phyloP scores from a whole-genome alignment of 2,329 filamentous ascomycete genomes.

The Cordyceps javanica region DNA sequence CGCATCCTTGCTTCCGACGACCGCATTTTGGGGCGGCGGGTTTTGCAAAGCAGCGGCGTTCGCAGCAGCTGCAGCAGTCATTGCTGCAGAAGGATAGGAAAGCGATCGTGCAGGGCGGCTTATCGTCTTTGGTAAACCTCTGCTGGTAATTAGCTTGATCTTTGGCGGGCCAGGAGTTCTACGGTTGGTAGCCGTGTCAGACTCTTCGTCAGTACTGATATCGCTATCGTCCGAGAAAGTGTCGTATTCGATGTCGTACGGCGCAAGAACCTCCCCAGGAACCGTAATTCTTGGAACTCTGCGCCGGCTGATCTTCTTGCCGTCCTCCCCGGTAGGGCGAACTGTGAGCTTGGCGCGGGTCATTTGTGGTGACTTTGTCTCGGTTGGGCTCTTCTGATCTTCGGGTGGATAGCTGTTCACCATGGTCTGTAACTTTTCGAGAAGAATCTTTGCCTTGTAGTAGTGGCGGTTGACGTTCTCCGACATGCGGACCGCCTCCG shows the following conservation, averaged over 20 bases:
- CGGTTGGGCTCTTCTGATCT: conserved; percentile 46
- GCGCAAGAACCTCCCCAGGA: conserved; percentile 59
- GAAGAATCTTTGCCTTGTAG: conserved; percentile 51
- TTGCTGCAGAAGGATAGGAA: conserved; percentile 28
- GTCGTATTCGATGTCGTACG: conserved; percentile 59
- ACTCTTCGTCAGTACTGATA: conserved; percentile 46
- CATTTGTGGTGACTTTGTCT: conserved; percentile 48
- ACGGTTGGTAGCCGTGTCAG: conserved; percentile 32
- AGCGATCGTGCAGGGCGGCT: conserved; percentile 31
- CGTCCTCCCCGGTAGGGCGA: conserved; percentile 37
- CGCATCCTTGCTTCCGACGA: conserved; percentile 51
- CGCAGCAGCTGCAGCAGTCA: conserved; percentile 33
- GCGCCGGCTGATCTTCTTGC: conserved; percentile 40
- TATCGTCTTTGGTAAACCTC: conserved; percentile 37
- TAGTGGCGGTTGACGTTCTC: conserved; percentile 59
- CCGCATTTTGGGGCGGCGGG: conserved; percentile 54
- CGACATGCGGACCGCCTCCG: conserved; percentile 57
- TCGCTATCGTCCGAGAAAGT: conserved; percentile 48
- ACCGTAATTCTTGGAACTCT: conserved; percentile 55
- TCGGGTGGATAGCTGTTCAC: conserved; percentile 53
- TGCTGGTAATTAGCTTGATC: conserved; percentile 42
- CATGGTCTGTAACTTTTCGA: conserved; percentile 54
- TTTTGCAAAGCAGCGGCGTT: conserved; percentile 40
- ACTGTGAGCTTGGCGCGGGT: conserved; percentile 42
- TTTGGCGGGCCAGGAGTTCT: conserved; percentile 35